Percentiles rank a stretch among this genome's conserved stretches.
Evolutionary conservation across 108 stramenopile species (phyloP).

Genomic region (Cyclostephanos invisitatus): DNA sequence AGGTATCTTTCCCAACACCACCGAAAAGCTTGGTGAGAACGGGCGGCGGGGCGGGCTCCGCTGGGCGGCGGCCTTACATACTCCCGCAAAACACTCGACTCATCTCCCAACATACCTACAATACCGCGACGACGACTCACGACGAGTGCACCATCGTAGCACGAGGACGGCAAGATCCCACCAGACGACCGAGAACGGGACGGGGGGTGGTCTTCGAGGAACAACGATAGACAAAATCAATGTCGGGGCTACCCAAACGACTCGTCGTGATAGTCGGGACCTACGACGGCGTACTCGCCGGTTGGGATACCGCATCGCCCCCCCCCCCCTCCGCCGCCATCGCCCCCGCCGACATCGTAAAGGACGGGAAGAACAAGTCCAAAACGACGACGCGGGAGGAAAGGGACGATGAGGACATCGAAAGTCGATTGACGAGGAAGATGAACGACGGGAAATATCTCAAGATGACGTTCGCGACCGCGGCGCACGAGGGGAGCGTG

Average conservation of each 20-base stretch:
- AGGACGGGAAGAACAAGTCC: neutral
- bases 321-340: conserved; percentile 3
- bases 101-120: no score
- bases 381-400: conserved; percentile 2
- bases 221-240: no score
- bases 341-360: neutral
- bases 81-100: no score
- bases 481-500: conserved; percentile 78
- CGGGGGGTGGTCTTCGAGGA: no score
- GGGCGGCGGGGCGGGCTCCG: no score
- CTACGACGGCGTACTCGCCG: conserved; percentile 89
- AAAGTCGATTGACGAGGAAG: conserved; percentile 21
- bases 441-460: conserved; percentile 45
- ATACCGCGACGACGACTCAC: no score
- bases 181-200: no score
- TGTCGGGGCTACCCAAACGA: conserved; percentile 31
- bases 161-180: no score
- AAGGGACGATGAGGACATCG: conserved; percentile 28
- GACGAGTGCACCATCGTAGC: no score
- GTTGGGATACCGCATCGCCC: conserved; percentile 67
- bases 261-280: conserved; percentile 71
- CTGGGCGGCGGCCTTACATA: no score
- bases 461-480: conserved; percentile 74
- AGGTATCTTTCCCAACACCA: no score
- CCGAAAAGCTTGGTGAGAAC: no score